These are phyloP conservation scores for Xylaria sp. DNA, from an alignment of 2,329 filamentous ascomycete species.

Conservation along the genomic window DNA sequence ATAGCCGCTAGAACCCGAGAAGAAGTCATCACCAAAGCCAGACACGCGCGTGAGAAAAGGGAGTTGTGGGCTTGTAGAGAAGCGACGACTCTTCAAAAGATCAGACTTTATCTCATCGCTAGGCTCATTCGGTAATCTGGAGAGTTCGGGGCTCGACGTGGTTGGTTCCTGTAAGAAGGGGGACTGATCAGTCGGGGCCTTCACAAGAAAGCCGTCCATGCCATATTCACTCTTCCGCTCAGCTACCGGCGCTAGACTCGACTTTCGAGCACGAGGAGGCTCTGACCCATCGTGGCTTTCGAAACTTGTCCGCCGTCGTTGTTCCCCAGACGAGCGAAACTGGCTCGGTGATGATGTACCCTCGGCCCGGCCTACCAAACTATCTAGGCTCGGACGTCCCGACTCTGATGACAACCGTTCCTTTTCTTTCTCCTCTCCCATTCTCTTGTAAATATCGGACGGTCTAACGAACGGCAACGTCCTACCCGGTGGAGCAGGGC, in stretches of 20 bases:
- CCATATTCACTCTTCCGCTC: constrained; percentile 66
- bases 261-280: constrained; percentile 44
- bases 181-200: constrained; percentile 15
- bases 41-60: constrained; percentile 65
- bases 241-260: constrained; percentile 57
- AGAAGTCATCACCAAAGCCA: constrained; percentile 64
- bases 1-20: constrained; percentile 46
- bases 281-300: constrained; percentile 47
- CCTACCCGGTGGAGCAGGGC: constrained; percentile 48
- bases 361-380: constrained; percentile 43
- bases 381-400: constrained; percentile 61
- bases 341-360: constrained; percentile 33
- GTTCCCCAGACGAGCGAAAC: constrained; percentile 32
- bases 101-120: constrained; percentile 21
- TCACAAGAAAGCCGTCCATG: constrained; percentile 50
- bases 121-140: background rate
- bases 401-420: constrained; percentile 63
- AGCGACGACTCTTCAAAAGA: constrained; percentile 36
- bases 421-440: constrained; percentile 68
- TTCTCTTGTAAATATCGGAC: constrained; percentile 76
- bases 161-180: background rate
- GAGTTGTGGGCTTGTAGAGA: constrained; percentile 61
- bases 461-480: constrained; percentile 71
- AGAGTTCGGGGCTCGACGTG: background rate
- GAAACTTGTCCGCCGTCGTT: constrained; percentile 34